A percentile compares a stretch with the other conserved stretches of the same genome.
Evolutionary conservation across 768 basidiomycete species (phyloP).

Genomic region (Psilocybe tampanensis): DNA sequence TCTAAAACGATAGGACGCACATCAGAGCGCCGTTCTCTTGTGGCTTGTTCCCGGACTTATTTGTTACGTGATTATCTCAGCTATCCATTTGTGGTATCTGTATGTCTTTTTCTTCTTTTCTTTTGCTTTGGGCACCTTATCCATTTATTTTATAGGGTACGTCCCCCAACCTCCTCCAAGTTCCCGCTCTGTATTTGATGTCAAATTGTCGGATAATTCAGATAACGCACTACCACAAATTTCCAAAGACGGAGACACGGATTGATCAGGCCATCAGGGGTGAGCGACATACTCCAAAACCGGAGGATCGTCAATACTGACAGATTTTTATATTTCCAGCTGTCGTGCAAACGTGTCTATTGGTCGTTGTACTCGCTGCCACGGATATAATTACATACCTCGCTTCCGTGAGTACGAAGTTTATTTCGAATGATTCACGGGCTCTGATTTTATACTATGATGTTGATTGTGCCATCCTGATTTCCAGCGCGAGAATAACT

Average conservation of each 20-base stretch:
- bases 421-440: neutral
- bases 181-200: neutral
- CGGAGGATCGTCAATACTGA: neutral
- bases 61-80: constrained; percentile 44
- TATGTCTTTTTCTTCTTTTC: constrained; percentile 18
- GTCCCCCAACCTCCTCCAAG: no score
- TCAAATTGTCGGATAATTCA: neutral
- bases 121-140: no score
- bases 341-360: neutral
- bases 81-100: constrained; percentile 44
- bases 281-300: neutral
- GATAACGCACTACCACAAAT: neutral
- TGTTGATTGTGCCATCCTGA: neutral
- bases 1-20: constrained; percentile 18
- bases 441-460: neutral
- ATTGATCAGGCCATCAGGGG: neutral
- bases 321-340: neutral
- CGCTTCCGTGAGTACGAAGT: neutral
- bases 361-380: neutral
- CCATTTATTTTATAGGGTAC: no score
- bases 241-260: neutral
- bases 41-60: constrained; percentile 44
- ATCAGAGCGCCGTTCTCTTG: constrained; percentile 22
- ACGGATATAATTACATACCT: neutral
- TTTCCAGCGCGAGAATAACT: neutral